Conservation (phyloP, 1,284 basidiomycete genomes). For the Cryptococcus jaspeensis region DNA sequence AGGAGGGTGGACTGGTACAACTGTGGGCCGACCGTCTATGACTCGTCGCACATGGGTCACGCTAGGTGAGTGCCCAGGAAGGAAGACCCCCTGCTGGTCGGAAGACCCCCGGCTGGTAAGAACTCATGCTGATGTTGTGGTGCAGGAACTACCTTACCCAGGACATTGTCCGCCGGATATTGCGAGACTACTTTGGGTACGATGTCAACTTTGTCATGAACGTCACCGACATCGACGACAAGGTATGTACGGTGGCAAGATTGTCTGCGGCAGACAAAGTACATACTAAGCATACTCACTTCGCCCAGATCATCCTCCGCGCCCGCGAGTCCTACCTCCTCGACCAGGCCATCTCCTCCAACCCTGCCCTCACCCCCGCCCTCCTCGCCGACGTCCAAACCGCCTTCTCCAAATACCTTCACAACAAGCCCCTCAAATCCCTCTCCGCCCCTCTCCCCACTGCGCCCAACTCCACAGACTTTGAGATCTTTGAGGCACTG, state of each 20-base stretch:
- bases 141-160: slow-evolving; percentile 95
- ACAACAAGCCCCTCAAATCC: slow-evolving; percentile 60
- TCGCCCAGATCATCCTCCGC: slow-evolving; percentile 75
- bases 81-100: background rate
- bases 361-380: slow-evolving; percentile 38
- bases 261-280: background rate
- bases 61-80: slow-evolving; percentile 65
- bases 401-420: slow-evolving; percentile 59
- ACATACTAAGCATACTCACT: background rate
- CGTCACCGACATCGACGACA: slow-evolving; percentile 99
- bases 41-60: slow-evolving; percentile 98
- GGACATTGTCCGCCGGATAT: slow-evolving; percentile 88
- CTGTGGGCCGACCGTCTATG: slow-evolving; percentile 99
- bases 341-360: slow-evolving; percentile 34
- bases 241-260: slow-evolving; percentile 50
- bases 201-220: slow-evolving; percentile 99
- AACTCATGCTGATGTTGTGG: background rate
- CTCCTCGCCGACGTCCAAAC: slow-evolving; percentile 33
- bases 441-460: slow-evolving; percentile 60
- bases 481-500: slow-evolving; percentile 58
- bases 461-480: slow-evolving; percentile 56
- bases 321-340: slow-evolving; percentile 83
- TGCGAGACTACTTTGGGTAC: slow-evolving; percentile 95
- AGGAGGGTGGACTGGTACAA: slow-evolving; percentile 98
- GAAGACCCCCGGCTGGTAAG: too few species aligned